phyloP scores from a whole-genome alignment of 371 early-diverging fungal species.

The Syncephalastrum contaminatum region DNA sequence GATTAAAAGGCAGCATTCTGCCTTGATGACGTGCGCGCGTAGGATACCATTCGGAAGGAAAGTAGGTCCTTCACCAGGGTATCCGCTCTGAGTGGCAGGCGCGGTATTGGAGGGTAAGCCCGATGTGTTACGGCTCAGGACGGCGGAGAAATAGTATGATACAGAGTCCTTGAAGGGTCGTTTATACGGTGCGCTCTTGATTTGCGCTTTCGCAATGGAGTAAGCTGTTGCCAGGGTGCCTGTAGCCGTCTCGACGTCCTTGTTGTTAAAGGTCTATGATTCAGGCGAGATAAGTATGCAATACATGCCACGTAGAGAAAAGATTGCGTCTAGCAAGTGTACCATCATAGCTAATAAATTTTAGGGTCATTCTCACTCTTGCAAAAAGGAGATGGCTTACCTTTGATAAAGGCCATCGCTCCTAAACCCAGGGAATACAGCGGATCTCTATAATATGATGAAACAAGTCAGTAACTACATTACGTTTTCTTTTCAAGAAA shows the following conservation, averaged over 20 bases:
- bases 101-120: constrained; percentile 31
- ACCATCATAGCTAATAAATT: constrained; percentile 16
- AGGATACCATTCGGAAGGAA: constrained; percentile 57
- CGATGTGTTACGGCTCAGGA: constrained; percentile 24
- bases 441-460: constrained; percentile 30
- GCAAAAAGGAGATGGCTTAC: constrained; percentile 5
- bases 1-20: constrained; percentile 56
- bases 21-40: constrained; percentile 58
- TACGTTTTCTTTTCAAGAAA: constrained; percentile 1
- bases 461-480: not conserved
- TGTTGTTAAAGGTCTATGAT: constrained; percentile 34
- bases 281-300: not conserved
- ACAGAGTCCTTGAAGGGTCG: constrained; percentile 40
- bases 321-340: not conserved
- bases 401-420: constrained; percentile 52
- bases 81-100: constrained; percentile 15
- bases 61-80: constrained; percentile 15
- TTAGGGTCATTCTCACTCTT: too few relatives aligned
- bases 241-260: constrained; percentile 37
- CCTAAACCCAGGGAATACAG: constrained; percentile 48
- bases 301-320: not conserved
- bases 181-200: constrained; percentile 30
- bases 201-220: constrained; percentile 44
- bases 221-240: constrained; percentile 35
- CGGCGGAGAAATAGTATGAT: constrained; percentile 32